Evolutionary conservation across 1,284 basidiomycete species (phyloP), one percentile per base, ranked within the genome.

Genomic region (Cystobasidiaceae sp.): DNA sequence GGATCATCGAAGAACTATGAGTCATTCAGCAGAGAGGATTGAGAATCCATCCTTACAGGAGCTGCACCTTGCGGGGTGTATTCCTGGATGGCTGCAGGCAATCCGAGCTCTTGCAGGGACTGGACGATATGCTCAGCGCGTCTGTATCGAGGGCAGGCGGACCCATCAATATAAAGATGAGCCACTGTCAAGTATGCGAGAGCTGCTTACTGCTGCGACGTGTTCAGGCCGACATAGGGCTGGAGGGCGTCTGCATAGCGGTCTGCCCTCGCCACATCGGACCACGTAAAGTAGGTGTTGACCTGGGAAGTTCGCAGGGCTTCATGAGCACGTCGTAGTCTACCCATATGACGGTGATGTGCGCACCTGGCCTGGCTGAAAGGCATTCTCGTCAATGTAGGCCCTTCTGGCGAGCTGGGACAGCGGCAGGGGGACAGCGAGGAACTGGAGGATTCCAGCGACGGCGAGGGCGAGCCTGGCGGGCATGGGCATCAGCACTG

Each of bases 301-400:
- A 93, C 90, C 90, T 93, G 69, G n/a, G n/a, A n/a, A n/a, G 45
- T 39, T 45, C 21, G 15, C 4, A 4, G 19, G 17, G 28, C 30
- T 4, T 33, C 19, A 17, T 56, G 39, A 30, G 27, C 32, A 11
- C 39, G 25, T 1, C 9, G 48, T 25, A 8, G 5, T 8, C 11
- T 44, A 17, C 21, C 25, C 17, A 13, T 67, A n/a, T n/a, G n/a
- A n/a, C n/a, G n/a, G n/a, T n/a, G n/a, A n/a, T n/a, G n/a, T n/a
- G 71, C 78, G 60, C 70, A 91, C 91, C 79, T 93, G 89, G 2
- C 83, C 86, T 4, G 93, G 92, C 73, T 91, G 89, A 27, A 97
- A 79, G 0, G 93, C 93, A 76, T 97, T 93, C 79, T 97, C 93
- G 75, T 93, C 90, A 49, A 93, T 87, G 75, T 90, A 93, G 17